Base-by-base conservation (phyloP, 2,329 filamentous ascomycete species). In the Xylaria sp. region DNA sequence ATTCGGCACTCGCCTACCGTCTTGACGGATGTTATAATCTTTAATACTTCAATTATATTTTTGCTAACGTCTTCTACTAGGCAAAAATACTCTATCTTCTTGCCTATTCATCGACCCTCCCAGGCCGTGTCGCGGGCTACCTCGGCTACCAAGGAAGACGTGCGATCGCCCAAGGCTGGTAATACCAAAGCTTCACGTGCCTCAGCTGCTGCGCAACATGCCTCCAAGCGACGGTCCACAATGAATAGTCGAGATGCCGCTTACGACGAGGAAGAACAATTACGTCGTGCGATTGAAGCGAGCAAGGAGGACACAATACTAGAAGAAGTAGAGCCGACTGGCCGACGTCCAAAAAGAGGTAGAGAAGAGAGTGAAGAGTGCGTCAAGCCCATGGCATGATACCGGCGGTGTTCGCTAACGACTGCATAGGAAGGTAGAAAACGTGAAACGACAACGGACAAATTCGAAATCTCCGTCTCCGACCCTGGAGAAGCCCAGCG, bases 171-270 rank as follows among this genome's bases (percentile, higher is more conserved):
- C 67, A 86, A 84, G 77, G 82, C 80, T 77, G 86, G 83, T 74
- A 85, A 83, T 75, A 83, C 82, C 74, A 89, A 88, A 81, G 88
- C 79, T 77, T 87, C 82, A 72, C 88, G 85, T 57, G 83, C 83
- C 63, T 84, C 83, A 20, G 77, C 75, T 17, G 71, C 81, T 11
- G 82, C 81, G 51, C 86, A 89, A 63, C 86, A 61, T 58, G 60
- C 88, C 61, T 89, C 91, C 44, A 98, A 97, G 79, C 89, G 96
- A 68, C 89, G 96, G 33, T 97, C 94, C 23, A 99, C 96, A 6
- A 97, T 98, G 93, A 97, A 98, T 78, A 99, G 96, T 79, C 90
- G 95, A 70, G 92, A 94, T 79, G 94, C 95, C 49, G 95, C 94
- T 26, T 98, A 98, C 75, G 94, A 98, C 72, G 96, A 99, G 80